These are phyloP conservation scores for Picea sitchensis DNA, from an alignment of 75 land plant species.

Conservation along the genomic window DNA sequence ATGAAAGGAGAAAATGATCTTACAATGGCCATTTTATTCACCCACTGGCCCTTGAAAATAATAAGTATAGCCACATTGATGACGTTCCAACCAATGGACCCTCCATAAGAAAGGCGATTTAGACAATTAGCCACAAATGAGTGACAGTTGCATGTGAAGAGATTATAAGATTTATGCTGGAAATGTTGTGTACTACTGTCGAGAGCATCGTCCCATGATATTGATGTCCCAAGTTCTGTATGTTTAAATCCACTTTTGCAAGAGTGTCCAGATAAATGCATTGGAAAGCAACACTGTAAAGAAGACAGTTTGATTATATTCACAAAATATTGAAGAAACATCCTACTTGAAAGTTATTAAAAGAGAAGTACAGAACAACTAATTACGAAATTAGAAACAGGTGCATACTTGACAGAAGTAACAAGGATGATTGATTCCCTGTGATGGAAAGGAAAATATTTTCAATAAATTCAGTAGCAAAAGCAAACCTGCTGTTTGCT, in stretches of 20 bases:
- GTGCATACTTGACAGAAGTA: not conserved
- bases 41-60: slow-evolving; percentile 70
- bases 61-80: slow-evolving; percentile 56
- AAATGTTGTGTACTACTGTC: slow-evolving; percentile 65
- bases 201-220: slow-evolving; percentile 82
- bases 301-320: not conserved
- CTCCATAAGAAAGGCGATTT: slow-evolving; percentile 56
- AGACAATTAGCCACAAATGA: slow-evolving; percentile 84
- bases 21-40: slow-evolving; percentile 36
- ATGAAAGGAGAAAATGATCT: slow-evolving; percentile 68
- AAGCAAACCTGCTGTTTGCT: slow-evolving; percentile 44
- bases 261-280: slow-evolving; percentile 24
- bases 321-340: not conserved
- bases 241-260: slow-evolving; percentile 22
- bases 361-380: too few relatives aligned
- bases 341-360: too few relatives aligned
- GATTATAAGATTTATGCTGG: slow-evolving; percentile 77
- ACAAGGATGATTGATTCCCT: not conserved
- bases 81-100: slow-evolving; percentile 66
- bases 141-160: slow-evolving; percentile 94
- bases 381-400: too few relatives aligned
- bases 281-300: slow-evolving; percentile 59
- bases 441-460: not conserved
- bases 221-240: slow-evolving; percentile 28
- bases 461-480: not conserved